Percentiles rank a stretch among this genome's conserved stretches.
These are phyloP conservation scores for Phytophthora europaea DNA, from an alignment of 352 stramenopile species.

Conservation along the genomic window DNA sequence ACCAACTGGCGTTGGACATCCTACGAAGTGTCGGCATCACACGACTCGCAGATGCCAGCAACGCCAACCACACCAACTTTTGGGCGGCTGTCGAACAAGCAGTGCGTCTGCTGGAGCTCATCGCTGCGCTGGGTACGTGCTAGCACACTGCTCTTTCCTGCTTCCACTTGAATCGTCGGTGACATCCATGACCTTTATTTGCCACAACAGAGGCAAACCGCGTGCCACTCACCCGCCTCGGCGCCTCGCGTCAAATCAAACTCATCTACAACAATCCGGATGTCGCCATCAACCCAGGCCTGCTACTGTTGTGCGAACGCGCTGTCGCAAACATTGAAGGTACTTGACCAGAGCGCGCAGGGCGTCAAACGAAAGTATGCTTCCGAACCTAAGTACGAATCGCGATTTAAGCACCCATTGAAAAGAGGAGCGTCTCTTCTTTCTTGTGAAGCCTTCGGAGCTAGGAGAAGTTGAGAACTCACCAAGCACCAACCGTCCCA, in stretches of 20 bases:
- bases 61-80: conserved; percentile 14
- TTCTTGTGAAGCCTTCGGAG: too few species aligned
- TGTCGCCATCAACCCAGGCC: conserved; percentile 35
- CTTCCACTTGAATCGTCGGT: too few species aligned
- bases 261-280: conserved; percentile 66
- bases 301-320: conserved; percentile 66
- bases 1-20: conserved; percentile 60
- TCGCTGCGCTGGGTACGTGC: conserved; percentile 54
- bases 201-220: conserved; percentile 51
- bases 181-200: too few species aligned
- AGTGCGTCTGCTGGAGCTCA: conserved; percentile 58
- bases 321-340: conserved; percentile 68
- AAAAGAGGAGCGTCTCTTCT: too few species aligned
- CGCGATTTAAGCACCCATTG: too few species aligned
- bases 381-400: too few species aligned
- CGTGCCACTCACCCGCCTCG: conserved; percentile 63
- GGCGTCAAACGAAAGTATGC: too few species aligned
- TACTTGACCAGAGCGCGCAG: conserved; percentile 46
- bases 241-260: conserved; percentile 62
- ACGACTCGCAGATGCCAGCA: conserved; percentile 12
- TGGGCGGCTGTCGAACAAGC: conserved; percentile 53
- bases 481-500: too few species aligned
- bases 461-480: too few species aligned
- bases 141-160: too few species aligned
- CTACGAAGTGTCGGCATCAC: conserved; percentile 43